Evolutionary conservation across 176 grass and related monocot genomes (phyloP), one percentile per base, ranked within the genome.

Genomic region (Poa pratensis): DNA sequence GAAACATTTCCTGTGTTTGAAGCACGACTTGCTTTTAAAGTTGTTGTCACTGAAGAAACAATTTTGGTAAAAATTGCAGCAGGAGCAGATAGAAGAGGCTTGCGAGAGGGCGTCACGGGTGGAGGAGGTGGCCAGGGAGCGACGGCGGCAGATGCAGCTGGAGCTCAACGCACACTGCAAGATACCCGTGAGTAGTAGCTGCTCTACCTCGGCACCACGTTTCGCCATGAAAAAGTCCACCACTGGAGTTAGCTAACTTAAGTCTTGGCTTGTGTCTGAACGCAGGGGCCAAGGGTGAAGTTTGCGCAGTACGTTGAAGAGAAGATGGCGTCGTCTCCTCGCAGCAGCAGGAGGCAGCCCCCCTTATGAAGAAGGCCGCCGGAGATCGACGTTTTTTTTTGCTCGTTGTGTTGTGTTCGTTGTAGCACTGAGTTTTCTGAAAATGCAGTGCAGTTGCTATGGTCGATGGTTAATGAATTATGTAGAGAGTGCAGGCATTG

Each of bases 241-340:
- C 59, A 62, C 23, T 22, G 54, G 7, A 10, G 54, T 9, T 9
- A 22, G 54, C 20, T 58, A 40, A 59, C 58, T 17, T 9, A 28
- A 32, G 15, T 40, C 10, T 14, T 18, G 6, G 55, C 28, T 77
- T 58, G 3, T 22, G 8, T 58, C 1, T 22, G 81, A 22, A 84
- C 76, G 17, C 82, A 97, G 92, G 89, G 76, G 20, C 88, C 90
- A 35, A 93, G 82, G 84, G 82, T 93, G 32, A 91, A 24, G 39
- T 91, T 97, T 42, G 60, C 87, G 3, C 86, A 94, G 13, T 69
- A 86, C 13, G 71, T 93, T 0, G 86, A 94, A n/a, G 82, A 93
- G 77, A 89, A 46, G 20, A 89, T 50, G 6, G 37, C 39, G 2
- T 34, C 39, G 5, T 79, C 75, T 45, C 69, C 71, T 40, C 14